These are phyloP conservation scores for Epichloe glyceriae DNA, from an alignment of 2,329 filamentous ascomycete species.

Conservation along the genomic window DNA sequence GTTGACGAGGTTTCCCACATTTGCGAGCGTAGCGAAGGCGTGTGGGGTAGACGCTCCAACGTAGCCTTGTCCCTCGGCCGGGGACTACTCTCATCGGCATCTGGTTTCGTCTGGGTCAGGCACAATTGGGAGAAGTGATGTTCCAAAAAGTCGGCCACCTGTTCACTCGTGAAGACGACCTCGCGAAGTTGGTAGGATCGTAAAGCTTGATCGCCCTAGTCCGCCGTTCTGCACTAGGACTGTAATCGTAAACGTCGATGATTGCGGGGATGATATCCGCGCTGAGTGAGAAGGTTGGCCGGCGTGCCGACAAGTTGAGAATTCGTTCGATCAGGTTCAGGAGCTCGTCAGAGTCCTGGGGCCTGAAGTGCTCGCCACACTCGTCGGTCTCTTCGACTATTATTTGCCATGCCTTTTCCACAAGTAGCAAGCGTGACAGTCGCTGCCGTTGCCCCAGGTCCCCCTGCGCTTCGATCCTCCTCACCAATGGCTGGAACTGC, in stretches of 20 bases:
- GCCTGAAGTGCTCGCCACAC: not conserved
- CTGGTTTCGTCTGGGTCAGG: not conserved
- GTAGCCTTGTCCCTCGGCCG: not conserved
- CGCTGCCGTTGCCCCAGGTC: not conserved
- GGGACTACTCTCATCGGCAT: not conserved
- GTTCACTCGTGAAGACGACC: slow-evolving; percentile 2
- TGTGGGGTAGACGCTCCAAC: not conserved
- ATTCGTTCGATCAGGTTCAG: slow-evolving; percentile 2
- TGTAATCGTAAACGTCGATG: slow-evolving; percentile 2
- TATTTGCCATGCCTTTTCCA: slow-evolving; percentile 1
- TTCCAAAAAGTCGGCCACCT: slow-evolving; percentile 4
- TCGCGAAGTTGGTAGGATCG: slow-evolving; percentile 2
- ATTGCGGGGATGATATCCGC: slow-evolving; percentile 2
- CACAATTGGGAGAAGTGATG: slow-evolving; percentile 1
- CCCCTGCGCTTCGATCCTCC: not conserved
- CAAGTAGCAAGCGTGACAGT: not conserved
- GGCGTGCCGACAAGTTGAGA: not conserved
- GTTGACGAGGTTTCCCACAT: slow-evolving; percentile 2
- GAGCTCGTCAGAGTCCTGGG: not conserved
- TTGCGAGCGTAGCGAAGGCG: not conserved
- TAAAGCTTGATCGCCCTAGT: not conserved
- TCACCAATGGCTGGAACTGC: not conserved
- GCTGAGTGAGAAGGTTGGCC: slow-evolving; percentile 1
- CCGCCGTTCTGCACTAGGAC: not conserved
- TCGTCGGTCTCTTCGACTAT: not conserved